Conservation (phyloP, 208 protist genomes). For the Histomonas meleagridis region DNA sequence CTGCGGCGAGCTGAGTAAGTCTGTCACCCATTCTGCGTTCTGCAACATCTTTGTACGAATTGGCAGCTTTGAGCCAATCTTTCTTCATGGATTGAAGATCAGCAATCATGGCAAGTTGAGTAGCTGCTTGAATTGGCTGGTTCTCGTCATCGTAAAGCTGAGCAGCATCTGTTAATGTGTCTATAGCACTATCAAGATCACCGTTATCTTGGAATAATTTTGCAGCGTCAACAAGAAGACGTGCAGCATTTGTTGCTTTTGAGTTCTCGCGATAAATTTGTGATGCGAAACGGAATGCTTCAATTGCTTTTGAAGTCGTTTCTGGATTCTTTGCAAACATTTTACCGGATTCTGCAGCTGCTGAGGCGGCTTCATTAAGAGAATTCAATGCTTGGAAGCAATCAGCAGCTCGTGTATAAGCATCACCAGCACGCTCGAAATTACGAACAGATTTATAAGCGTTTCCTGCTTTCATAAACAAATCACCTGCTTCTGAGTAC, state of each 20-base stretch:
- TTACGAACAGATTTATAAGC: not conserved
- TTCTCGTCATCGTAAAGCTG: slow-evolving; percentile 27
- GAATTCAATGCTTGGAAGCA: not conserved
- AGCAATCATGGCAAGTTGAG: not conserved
- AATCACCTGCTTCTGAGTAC: not conserved
- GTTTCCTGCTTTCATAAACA: not conserved
- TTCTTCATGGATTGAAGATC: not conserved
- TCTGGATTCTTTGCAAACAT: not conserved
- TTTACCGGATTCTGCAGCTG: not conserved
- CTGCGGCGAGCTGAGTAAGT: not conserved
- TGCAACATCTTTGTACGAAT: not conserved
- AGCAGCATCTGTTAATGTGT: not conserved
- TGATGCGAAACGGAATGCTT: not conserved
- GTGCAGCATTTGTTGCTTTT: not conserved
- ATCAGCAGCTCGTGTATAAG: not conserved
- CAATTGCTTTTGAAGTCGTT: not conserved
- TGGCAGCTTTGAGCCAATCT: not conserved
- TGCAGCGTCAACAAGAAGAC: not conserved
- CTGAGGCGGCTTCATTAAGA: not conserved
- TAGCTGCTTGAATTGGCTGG: not conserved
- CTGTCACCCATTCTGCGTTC: not conserved
- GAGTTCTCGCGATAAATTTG: not conserved
- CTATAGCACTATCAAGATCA: not conserved
- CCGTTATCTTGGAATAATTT: slow-evolving; percentile 2
- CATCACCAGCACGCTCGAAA: not conserved